Conservation (phyloP, 2,329 filamentous ascomycete genomes). For the Polytolypa hystricis region DNA sequence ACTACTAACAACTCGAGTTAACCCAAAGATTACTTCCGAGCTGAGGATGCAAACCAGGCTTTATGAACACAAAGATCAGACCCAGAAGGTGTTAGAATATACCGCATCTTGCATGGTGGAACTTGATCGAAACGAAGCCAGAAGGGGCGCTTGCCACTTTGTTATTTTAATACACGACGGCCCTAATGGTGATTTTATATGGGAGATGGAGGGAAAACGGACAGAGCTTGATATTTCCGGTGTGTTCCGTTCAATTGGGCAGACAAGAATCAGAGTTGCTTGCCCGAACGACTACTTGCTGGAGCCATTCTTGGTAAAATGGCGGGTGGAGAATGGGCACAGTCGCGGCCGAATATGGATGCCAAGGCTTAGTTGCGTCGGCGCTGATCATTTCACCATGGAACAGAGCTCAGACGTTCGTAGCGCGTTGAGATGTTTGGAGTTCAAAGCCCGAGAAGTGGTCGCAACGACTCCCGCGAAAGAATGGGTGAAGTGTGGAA, state of each 20-base stretch:
- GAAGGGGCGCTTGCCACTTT: neutral
- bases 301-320: neutral
- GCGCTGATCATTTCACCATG: neutral
- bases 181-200: constrained; percentile 1
- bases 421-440: neutral
- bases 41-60: too few species aligned
- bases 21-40: too few species aligned
- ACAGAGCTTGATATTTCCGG: too few species aligned
- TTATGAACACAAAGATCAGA: too few species aligned
- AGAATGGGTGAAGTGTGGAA: too few species aligned
- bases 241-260: too few species aligned
- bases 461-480: too few species aligned
- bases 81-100: constrained; percentile 4
- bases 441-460: too few species aligned
- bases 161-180: constrained; percentile 2
- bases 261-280: neutral
- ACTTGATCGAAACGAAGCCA: neutral
- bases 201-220: neutral
- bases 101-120: neutral
- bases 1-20: neutral
- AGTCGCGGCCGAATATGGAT: too few species aligned
- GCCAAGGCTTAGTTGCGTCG: neutral
- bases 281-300: neutral
- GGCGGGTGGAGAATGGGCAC: neutral
- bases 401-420: neutral